A percentile compares a stretch with the other conserved stretches of the same genome.
These are phyloP conservation scores for Diaporthe citrichinensis DNA, from an alignment of 2,329 filamentous ascomycete species.

Conservation along the genomic window DNA sequence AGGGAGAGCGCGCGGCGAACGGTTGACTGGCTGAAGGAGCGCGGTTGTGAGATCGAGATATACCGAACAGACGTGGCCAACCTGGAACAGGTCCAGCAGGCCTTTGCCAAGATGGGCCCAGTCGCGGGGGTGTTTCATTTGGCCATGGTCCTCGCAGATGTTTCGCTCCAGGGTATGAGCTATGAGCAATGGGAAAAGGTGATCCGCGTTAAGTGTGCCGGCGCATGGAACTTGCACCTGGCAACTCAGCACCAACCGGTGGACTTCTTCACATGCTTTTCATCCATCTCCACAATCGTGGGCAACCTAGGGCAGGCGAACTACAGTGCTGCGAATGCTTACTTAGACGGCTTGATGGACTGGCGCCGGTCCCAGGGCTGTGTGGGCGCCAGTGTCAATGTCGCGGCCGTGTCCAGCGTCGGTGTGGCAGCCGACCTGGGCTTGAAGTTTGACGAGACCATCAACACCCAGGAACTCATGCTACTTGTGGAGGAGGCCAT, in stretches of 20 bases:
- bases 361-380: conserved; percentile 4
- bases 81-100: background rate
- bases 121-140: conserved; percentile 30
- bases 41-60: conserved; percentile 15
- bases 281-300: conserved; percentile 46
- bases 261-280: conserved; percentile 52
- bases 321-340: conserved; percentile 60
- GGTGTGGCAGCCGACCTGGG: conserved; percentile 4
- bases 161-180: conserved; percentile 7
- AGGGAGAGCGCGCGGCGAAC: conserved; percentile 6
- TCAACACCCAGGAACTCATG: conserved; percentile 27
- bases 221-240: conserved; percentile 26
- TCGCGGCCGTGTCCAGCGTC: conserved; percentile 25
- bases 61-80: conserved; percentile 17
- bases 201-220: conserved; percentile 8
- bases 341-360: conserved; percentile 50
- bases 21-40: background rate
- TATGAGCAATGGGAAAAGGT: conserved; percentile 23
- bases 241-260: conserved; percentile 34
- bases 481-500: conserved; percentile 21
- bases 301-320: conserved; percentile 55
- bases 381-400: conserved; percentile 18
- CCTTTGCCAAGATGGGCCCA: conserved; percentile 12
- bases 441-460: conserved; percentile 23
- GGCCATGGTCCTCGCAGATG: conserved; percentile 37